phyloP scores from a whole-genome alignment of 805 yeast genomes.

The Candida anglica region DNA sequence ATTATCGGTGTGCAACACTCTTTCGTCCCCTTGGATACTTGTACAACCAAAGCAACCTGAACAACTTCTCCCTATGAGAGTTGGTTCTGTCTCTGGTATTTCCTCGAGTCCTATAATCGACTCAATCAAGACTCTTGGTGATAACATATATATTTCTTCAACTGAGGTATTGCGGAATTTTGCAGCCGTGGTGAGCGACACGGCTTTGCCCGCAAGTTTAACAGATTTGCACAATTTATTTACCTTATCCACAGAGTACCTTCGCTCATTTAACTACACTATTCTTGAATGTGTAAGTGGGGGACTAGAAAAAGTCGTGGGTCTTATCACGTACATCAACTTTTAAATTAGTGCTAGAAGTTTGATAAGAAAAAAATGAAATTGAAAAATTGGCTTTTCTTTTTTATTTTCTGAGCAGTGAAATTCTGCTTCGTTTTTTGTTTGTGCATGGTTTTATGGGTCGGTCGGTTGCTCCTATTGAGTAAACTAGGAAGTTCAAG shows the following conservation, averaged over 20 bases:
- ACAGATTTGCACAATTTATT: not conserved
- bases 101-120: slow-evolving; percentile 1
- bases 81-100: not conserved
- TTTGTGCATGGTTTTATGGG: not conserved
- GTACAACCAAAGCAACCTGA: not conserved
- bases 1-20: not conserved
- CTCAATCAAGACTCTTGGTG: slow-evolving; percentile 5
- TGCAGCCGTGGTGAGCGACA: not conserved
- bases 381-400: not conserved
- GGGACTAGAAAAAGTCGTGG: slow-evolving; percentile 21
- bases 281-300: slow-evolving; percentile 16
- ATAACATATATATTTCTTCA: slow-evolving; percentile 2
- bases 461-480: no score
- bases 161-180: slow-evolving; percentile 3
- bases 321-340: slow-evolving; percentile 6
- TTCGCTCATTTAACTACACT: slow-evolving; percentile 5
- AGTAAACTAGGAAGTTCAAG: no score
- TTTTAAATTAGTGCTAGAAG: not conserved
- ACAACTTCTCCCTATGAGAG: no score
- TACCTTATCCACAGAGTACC: slow-evolving; percentile 2
- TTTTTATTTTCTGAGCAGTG: not conserved
- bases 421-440: not conserved
- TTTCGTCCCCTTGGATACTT: not conserved
- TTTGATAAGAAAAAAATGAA: not conserved
- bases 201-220: no score